Base-by-base conservation (phyloP, 2,329 filamentous ascomycete species). In the Stachybotrys echinatus region DNA sequence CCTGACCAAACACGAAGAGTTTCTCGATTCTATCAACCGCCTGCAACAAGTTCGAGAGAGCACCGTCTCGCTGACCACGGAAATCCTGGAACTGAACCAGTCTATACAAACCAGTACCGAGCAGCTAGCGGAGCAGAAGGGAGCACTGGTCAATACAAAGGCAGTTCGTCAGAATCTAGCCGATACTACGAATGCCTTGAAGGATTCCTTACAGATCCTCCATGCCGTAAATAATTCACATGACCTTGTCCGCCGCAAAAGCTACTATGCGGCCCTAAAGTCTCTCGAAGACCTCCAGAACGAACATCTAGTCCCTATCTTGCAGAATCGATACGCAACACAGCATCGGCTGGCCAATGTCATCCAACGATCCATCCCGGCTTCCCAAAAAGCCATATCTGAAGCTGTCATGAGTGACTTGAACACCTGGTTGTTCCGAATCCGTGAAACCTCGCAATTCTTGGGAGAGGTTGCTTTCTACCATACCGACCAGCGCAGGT, bases 371-470 rank as follows among this genome's bases (percentile, higher is more conserved):
- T 97, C 92, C 1, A 92, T 97, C 27, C 94, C 94, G 1, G 85
- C 89, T 4, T 96, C 91, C 1, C 91, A 96, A 62, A 91, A 89
- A 61, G 84, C 89, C 47, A 96, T 99, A 50, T 92, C 92, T 4
- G 92, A 97, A 69, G 91, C 92, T 14, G 94, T 99, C 57, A 97
- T 97, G 90, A 88, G 83, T 2, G 94, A 99, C 68, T 72, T 99
- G 49, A 97, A 97, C 64, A 96, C 91, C 1, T 99, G 94, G 94
- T 76, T 99, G 10, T 99, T 88, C 62, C 85, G 89, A 20, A 95
- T 99, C 55, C 85, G 94, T 60, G 94, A 99, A 68, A 95, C 91
- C 18, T 96, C 94, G 2, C 92, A 96, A 59, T 96, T 96, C 55
- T 73, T 99, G 7, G 94, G 94, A 5, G 94, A 99, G 66, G 89